These are phyloP conservation scores for Aspergillus sp. DNA, from an alignment of 2,329 filamentous ascomycete genomes.

Conservation along the genomic window DNA sequence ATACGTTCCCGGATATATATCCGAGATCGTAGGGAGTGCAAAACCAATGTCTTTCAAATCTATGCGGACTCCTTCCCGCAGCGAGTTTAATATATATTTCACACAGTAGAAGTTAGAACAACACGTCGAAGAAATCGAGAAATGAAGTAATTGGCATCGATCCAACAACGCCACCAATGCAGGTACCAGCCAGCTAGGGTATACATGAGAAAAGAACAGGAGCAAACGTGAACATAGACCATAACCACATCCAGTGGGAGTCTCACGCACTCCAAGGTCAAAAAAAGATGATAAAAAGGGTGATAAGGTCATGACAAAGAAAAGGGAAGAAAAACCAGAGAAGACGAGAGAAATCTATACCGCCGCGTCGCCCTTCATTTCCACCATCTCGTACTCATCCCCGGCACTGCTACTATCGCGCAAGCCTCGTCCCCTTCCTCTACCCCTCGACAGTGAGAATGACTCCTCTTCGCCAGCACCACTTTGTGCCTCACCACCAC, in stretches of 20 bases:
- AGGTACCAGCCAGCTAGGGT: constrained; percentile 34
- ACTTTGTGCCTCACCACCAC: constrained; percentile 10
- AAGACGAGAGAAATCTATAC: constrained; percentile 25
- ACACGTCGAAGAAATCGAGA: constrained; percentile 2
- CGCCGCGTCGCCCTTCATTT: constrained; percentile 35
- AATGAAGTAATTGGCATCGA: neutral
- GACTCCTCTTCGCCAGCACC: constrained; percentile 19
- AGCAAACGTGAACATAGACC: neutral
- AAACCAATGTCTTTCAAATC: no score
- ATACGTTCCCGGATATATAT: no score
- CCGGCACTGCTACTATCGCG: constrained; percentile 13
- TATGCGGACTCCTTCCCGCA: no score
- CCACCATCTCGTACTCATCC: constrained; percentile 38
- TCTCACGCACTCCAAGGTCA: neutral
- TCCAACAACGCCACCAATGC: constrained; percentile 35
- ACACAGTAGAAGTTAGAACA: neutral
- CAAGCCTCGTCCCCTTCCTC: constrained; percentile 33
- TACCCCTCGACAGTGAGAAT: constrained; percentile 29
- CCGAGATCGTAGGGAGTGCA: no score
- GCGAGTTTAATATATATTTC: neutral
- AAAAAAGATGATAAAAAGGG: no score
- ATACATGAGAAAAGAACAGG: constrained; percentile 26
- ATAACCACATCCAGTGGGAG: neutral
- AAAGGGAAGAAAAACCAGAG: constrained; percentile 6
- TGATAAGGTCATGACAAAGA: constrained; percentile 1